Base-by-base conservation (phyloP, 2,329 filamentous ascomycete species). In the Venturia carpophila region DNA sequence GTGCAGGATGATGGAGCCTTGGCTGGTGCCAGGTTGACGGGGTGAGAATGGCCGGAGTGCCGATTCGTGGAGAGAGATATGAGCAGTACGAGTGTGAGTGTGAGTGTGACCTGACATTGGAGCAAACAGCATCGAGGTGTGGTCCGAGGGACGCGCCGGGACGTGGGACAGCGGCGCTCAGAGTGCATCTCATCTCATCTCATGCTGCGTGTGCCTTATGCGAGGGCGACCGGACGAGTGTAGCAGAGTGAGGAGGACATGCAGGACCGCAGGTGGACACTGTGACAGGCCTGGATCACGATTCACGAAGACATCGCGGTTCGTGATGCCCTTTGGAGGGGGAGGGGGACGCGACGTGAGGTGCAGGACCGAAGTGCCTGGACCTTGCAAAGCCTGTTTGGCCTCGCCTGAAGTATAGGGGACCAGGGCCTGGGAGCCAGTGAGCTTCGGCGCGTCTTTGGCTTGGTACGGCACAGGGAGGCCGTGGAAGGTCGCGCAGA, bases 301-400 rank as follows among this genome's bases (percentile, higher is more conserved):
- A 62, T 30, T 43, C 60, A 30, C 41, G 60, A 62, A 41, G 34
- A 62, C 21, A n/a, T 24, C 61, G 45, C 61, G 61, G 34, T 27
- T 63, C 43, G 61, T 47, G 43, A 41, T 61, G 61, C 4, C 0
- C n/a, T 63, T 41, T n/a, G 21, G 5, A 15, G 24, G 1, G 2
- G 21, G 5, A 15, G 24, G 1, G 2, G 19, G 17, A 39, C 61
- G 45, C 42, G 61, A 52, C 61, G 27, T 39, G 43, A 43, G 24
- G 61, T 49, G 61, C 45, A 49, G 45, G 19, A 63, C 1, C 7
- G 61, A 60, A n/a, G n/a, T 41, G 21, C 41, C 24, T 30, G 52
- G 34, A 34, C 42, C 34, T 52, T 49, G 61, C 24, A 24, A n/a
- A 41, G n/a, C 1, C 61, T 24, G 61, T 27, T 15, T 24, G 24